phyloP scores from a whole-genome alignment of 1,284 basidiomycete genomes.

The Tranzscheliella williamsii region DNA sequence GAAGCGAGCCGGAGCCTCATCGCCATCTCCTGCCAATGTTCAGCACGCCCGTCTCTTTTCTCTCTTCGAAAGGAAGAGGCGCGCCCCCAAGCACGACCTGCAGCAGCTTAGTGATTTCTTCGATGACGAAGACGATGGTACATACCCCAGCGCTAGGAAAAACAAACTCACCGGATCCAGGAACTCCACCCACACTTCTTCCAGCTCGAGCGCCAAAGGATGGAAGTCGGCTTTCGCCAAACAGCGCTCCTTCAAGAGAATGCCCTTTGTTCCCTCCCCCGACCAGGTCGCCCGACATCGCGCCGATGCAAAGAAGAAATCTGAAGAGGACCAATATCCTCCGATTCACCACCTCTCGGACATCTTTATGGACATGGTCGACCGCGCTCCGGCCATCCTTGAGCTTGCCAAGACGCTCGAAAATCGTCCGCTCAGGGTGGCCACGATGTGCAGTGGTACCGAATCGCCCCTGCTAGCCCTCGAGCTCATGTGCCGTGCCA shows the following conservation, averaged over 20 bases:
- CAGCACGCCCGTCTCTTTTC: slow-evolving; percentile 9
- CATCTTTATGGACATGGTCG: slow-evolving; percentile 83
- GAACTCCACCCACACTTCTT: slow-evolving; percentile 3
- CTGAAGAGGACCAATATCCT: slow-evolving; percentile 63
- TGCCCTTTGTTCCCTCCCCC: slow-evolving; percentile 31
- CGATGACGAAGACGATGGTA: slow-evolving; percentile 22
- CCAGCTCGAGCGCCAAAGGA: slow-evolving; percentile 25
- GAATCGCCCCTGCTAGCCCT: slow-evolving; percentile 90
- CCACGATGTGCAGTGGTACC: slow-evolving; percentile 96
- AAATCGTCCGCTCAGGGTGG: slow-evolving; percentile 84
- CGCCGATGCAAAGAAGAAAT: slow-evolving; percentile 20
- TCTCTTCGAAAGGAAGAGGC: slow-evolving; percentile 9
- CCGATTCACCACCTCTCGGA: slow-evolving; percentile 77
- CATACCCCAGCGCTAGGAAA: slow-evolving; percentile 6
- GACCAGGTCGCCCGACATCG: slow-evolving; percentile 9
- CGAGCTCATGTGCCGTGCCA: slow-evolving; percentile 75
- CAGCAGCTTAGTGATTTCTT: slow-evolving; percentile 1
- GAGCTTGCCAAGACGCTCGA: slow-evolving; percentile 69
- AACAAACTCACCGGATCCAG: slow-evolving; percentile 5
- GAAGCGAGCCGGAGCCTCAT: background rate
- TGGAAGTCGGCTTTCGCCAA: slow-evolving; percentile 35
- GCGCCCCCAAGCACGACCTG: slow-evolving; percentile 5
- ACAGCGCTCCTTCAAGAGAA: slow-evolving; percentile 18
- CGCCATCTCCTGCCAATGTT: background rate
- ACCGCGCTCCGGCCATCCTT: slow-evolving; percentile 66